These are phyloP conservation scores for Annulohypoxylon moriforme DNA, from an alignment of 495 filamentous ascomycete genomes.

Conservation along the genomic window DNA sequence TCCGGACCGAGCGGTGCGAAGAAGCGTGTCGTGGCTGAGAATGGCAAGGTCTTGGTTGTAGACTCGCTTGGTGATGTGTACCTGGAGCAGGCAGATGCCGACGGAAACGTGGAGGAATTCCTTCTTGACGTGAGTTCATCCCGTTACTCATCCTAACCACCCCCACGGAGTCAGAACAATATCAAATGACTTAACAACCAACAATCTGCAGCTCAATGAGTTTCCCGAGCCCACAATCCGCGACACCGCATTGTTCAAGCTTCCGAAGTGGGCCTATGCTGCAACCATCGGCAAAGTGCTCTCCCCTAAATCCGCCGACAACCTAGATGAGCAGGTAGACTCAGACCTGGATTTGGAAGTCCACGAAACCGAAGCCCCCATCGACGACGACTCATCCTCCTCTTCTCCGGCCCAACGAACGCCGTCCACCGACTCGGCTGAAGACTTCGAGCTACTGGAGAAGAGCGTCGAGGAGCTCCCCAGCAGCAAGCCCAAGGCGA, in stretches of 20 bases:
- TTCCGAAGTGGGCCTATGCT: conserved; percentile 74
- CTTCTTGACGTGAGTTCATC: conserved; percentile 76
- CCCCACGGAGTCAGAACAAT: background rate
- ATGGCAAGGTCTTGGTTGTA: conserved; percentile 93
- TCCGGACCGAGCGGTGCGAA: conserved; percentile 71
- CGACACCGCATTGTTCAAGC: conserved; percentile 75
- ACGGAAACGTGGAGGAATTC: conserved; percentile 83
- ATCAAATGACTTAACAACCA: conserved; percentile 7
- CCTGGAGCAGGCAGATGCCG: conserved; percentile 87
- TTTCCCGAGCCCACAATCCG: conserved; percentile 71
- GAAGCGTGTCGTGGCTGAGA: conserved; percentile 88
- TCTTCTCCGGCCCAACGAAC: conserved; percentile 55
- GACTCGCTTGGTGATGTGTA: conserved; percentile 92
- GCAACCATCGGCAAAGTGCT: conserved; percentile 67
- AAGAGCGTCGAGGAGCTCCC: conserved; percentile 60
- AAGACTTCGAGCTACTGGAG: conserved; percentile 68
- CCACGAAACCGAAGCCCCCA: conserved; percentile 37
- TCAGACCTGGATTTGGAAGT: conserved; percentile 7
- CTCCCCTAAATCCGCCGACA: conserved; percentile 47
- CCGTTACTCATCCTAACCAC: background rate
- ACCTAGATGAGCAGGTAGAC: conserved; percentile 43
- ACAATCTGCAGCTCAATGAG: conserved; percentile 64
- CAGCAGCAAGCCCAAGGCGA: conserved; percentile 53
- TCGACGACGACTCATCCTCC: conserved; percentile 47
- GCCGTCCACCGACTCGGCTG: conserved; percentile 60